Evolutionary conservation across 495 filamentous ascomycete genomes (phyloP).

Genomic region (Achaetomiella virescens): DNA sequence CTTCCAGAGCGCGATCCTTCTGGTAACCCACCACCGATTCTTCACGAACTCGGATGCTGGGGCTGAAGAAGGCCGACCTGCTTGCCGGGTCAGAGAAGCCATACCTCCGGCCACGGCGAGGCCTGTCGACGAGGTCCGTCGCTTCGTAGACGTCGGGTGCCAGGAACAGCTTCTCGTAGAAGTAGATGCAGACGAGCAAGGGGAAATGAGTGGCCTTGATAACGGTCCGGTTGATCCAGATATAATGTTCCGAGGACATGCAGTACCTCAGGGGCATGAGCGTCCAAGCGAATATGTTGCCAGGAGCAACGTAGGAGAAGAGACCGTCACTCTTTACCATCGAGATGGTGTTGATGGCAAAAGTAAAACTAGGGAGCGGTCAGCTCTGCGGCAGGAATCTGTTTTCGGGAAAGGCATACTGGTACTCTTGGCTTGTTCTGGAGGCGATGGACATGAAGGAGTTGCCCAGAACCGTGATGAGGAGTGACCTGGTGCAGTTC

Average conservation of each 20-base stretch:
- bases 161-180: constrained; percentile 77
- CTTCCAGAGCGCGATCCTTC: constrained; percentile 85
- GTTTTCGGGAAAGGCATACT: constrained; percentile 35
- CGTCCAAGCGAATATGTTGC: constrained; percentile 83
- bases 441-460: constrained; percentile 90
- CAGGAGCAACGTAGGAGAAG: constrained; percentile 85
- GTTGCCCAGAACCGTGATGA: constrained; percentile 89
- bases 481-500: constrained; percentile 52
- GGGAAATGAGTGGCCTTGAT: constrained; percentile 90
- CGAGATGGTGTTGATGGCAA: constrained; percentile 89
- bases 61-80: constrained; percentile 57
- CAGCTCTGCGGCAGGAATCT: neutral
- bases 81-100: constrained; percentile 46
- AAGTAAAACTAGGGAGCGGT: constrained; percentile 56
- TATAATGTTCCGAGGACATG: constrained; percentile 71
- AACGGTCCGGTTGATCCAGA: constrained; percentile 72
- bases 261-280: constrained; percentile 71
- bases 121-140: constrained; percentile 59
- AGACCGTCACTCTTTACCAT: constrained; percentile 94
- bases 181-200: constrained; percentile 72
- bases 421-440: constrained; percentile 87
- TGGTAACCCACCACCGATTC: constrained; percentile 78
- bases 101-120: constrained; percentile 31
- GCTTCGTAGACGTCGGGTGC: constrained; percentile 64
- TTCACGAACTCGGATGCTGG: constrained; percentile 63